Percentiles rank a stretch among this genome's conserved stretches.
These are phyloP conservation scores for Colletotrichum sp. DNA, from an alignment of 2,329 filamentous ascomycete species.

Conservation along the genomic window DNA sequence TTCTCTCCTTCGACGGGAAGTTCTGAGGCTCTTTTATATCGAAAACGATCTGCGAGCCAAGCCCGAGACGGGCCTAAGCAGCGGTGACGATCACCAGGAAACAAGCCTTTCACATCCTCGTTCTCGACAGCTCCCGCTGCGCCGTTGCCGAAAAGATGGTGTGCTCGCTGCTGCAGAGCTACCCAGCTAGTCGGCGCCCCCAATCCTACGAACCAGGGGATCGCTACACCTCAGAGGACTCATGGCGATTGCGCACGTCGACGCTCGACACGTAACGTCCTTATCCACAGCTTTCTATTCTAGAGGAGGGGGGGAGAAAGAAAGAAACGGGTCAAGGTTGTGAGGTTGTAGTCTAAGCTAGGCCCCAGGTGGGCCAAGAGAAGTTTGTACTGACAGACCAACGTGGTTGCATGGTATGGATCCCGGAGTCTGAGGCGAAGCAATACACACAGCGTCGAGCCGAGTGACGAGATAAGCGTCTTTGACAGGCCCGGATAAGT, in stretches of 20 bases:
- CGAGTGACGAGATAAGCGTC: background rate
- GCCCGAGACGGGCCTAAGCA: background rate
- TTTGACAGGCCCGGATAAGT: background rate
- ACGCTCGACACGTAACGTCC: background rate
- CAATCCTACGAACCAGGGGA: background rate
- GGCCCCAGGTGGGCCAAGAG: background rate
- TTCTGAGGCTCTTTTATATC: background rate
- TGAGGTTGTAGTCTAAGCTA: background rate
- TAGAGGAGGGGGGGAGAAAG: background rate
- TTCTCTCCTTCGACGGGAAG: background rate
- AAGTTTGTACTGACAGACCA: background rate
- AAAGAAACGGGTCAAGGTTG: background rate
- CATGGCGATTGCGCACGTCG: background rate
- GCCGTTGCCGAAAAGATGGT: background rate
- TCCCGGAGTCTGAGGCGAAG: background rate
- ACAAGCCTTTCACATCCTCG: background rate
- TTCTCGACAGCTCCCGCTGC: background rate
- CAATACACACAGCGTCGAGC: background rate
- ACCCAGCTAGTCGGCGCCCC: background rate
- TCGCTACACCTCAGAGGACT: background rate
- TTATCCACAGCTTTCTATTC: background rate
- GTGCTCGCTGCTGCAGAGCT: background rate
- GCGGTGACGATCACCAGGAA: background rate
- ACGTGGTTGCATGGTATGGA: background rate
- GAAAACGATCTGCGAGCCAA: background rate